phyloP scores from a whole-genome alignment of 371 early-diverging fungal genomes.

The Lichtheimia hyalospora region DNA sequence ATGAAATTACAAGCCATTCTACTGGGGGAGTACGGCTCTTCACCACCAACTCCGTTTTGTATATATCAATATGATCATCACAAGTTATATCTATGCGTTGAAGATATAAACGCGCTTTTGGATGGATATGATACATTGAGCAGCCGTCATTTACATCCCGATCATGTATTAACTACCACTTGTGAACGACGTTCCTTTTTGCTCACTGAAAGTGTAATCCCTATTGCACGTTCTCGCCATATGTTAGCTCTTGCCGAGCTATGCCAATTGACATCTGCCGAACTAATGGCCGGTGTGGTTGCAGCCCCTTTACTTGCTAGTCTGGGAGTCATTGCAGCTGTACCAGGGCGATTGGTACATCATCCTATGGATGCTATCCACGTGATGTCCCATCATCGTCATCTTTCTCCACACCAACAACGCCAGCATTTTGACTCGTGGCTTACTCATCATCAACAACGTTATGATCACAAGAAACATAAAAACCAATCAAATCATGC shows the following conservation, averaged over 20 bases:
- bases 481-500: not conserved
- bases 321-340: constrained; percentile 3
- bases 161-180: constrained; percentile 14
- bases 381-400: constrained; percentile 6
- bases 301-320: constrained; percentile 29
- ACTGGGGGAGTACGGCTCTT: not conserved
- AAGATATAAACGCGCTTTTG: constrained; percentile 19
- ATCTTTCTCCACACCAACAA: constrained; percentile 1
- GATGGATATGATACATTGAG: too few relatives aligned
- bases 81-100: constrained; percentile 18
- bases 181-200: constrained; percentile 16
- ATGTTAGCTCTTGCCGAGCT: constrained; percentile 34
- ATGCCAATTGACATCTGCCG: constrained; percentile 25
- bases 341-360: constrained; percentile 2
- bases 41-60: constrained; percentile 11
- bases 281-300: constrained; percentile 27
- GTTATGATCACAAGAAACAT: not conserved
- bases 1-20: constrained; percentile 12
- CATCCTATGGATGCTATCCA: constrained; percentile 2
- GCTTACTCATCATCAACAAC: not conserved
- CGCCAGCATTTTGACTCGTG: not conserved
- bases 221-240: constrained; percentile 28
- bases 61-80: constrained; percentile 8
- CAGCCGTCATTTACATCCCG: constrained; percentile 7
- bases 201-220: constrained; percentile 14